These are phyloP conservation scores for Pseudozyma thailandica DNA, from an alignment of 1,284 basidiomycete species.

Conservation along the genomic window DNA sequence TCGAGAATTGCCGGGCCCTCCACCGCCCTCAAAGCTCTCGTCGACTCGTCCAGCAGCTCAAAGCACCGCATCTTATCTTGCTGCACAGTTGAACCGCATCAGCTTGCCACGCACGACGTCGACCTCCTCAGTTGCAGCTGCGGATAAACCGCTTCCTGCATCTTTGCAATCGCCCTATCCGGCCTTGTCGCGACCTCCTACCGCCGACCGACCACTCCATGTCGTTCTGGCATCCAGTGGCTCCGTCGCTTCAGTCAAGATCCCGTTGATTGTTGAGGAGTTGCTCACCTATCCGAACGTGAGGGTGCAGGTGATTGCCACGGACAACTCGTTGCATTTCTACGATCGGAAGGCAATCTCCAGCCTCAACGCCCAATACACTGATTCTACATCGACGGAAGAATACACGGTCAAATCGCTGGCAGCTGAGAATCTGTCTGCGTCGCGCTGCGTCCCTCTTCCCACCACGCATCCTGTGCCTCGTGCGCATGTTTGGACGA, in stretches of 20 bases:
- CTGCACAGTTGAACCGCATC: slow-evolving; percentile 10
- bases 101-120: neutral
- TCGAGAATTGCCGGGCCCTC: slow-evolving; percentile 30
- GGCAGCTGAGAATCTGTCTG: slow-evolving; percentile 47
- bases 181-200: slow-evolving; percentile 47
- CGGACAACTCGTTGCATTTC: slow-evolving; percentile 81
- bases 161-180: slow-evolving; percentile 60
- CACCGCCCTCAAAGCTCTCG: slow-evolving; percentile 17
- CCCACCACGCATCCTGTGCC: slow-evolving; percentile 4
- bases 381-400: neutral
- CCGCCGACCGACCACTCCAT: slow-evolving; percentile 69
- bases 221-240: slow-evolving; percentile 88
- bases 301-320: slow-evolving; percentile 85
- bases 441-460: slow-evolving; percentile 8
- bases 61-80: slow-evolving; percentile 6
- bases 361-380: slow-evolving; percentile 1
- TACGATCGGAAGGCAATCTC: slow-evolving; percentile 74
- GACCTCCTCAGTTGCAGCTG: neutral
- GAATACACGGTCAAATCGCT: slow-evolving; percentile 28
- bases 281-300: slow-evolving; percentile 78
- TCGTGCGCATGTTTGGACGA: slow-evolving; percentile 79
- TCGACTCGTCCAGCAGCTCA: neutral
- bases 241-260: slow-evolving; percentile 93
- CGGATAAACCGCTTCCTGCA: slow-evolving; percentile 25
- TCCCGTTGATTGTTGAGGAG: slow-evolving; percentile 84